Conservation (phyloP, 2,329 filamentous ascomycete species). For the Paramyrothecium sp. region DNA sequence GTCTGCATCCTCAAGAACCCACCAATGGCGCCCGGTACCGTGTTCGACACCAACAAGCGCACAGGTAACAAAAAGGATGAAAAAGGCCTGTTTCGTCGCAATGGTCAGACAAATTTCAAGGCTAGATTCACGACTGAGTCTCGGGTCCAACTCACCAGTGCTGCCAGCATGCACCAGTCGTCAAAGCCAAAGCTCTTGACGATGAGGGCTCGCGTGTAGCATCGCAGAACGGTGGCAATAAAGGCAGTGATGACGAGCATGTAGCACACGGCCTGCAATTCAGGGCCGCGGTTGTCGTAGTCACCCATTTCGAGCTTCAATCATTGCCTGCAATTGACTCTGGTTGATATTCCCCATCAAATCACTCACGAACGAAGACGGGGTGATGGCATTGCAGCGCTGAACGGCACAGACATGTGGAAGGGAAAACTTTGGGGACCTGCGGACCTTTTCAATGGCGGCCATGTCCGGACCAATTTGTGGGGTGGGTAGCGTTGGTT, state of each 20-base stretch:
- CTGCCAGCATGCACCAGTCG: constrained; percentile 36
- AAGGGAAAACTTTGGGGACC: too few relatives aligned
- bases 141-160: constrained; percentile 21
- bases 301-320: too few relatives aligned
- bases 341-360: too few relatives aligned
- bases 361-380: too few relatives aligned
- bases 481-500: too few relatives aligned
- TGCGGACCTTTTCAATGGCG: too few relatives aligned
- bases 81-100: constrained; percentile 24
- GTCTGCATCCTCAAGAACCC: constrained; percentile 23
- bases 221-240: constrained; percentile 25
- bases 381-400: too few relatives aligned
- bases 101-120: not conserved
- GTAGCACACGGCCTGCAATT: constrained; percentile 29
- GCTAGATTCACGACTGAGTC: not conserved
- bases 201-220: constrained; percentile 29
- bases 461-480: too few relatives aligned
- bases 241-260: constrained; percentile 23
- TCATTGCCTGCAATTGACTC: too few relatives aligned
- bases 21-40: constrained; percentile 37
- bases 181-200: constrained; percentile 37
- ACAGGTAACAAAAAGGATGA: constrained; percentile 31
- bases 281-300: constrained; percentile 27
- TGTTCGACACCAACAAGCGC: constrained; percentile 33
- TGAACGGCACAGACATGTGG: too few relatives aligned